Evolutionary conservation across 2,329 filamentous ascomycete species (phyloP).

Genomic region (Aureobasidium namibiae): DNA sequence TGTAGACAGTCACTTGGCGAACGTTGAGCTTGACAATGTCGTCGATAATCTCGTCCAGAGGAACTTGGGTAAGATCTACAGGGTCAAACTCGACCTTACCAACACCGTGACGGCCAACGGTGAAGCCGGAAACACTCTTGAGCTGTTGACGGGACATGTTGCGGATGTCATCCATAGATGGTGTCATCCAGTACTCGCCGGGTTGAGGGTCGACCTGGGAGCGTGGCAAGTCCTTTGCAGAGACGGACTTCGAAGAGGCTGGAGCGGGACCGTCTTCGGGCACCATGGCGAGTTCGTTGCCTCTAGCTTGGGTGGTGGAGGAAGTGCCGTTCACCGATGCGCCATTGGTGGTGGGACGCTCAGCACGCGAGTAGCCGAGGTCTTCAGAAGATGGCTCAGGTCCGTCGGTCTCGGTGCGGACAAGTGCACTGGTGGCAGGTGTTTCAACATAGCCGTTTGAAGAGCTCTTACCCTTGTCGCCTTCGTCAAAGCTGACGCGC

Average conservation of each 20-base stretch:
- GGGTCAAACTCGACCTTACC: conserved; percentile 76
- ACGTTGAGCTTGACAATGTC: conserved; percentile 67
- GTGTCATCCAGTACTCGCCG: conserved; percentile 82
- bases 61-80: conserved; percentile 72
- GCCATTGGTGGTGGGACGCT: conserved; percentile 22
- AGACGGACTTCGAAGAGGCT: background rate
- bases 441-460: conserved; percentile 30
- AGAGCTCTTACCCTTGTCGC: conserved; percentile 29
- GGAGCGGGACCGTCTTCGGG: conserved; percentile 55
- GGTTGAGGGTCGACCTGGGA: conserved; percentile 39
- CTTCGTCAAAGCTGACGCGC: conserved; percentile 71
- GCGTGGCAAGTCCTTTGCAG: conserved; percentile 11
- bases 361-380: conserved; percentile 51
- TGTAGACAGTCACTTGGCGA: conserved; percentile 84
- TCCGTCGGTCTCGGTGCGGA: conserved; percentile 40
- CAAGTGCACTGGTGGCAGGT: conserved; percentile 40
- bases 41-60: conserved; percentile 71
- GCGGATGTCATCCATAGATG: conserved; percentile 64
- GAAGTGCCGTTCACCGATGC: conserved; percentile 35
- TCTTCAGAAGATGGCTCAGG: conserved; percentile 51
- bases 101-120: conserved; percentile 72
- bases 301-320: conserved; percentile 60
- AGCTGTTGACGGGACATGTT: conserved; percentile 74
- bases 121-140: conserved; percentile 64
- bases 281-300: conserved; percentile 71